Base-by-base conservation (phyloP, 2,329 filamentous ascomycete species). In the Fusarium pseudocircinatum region DNA sequence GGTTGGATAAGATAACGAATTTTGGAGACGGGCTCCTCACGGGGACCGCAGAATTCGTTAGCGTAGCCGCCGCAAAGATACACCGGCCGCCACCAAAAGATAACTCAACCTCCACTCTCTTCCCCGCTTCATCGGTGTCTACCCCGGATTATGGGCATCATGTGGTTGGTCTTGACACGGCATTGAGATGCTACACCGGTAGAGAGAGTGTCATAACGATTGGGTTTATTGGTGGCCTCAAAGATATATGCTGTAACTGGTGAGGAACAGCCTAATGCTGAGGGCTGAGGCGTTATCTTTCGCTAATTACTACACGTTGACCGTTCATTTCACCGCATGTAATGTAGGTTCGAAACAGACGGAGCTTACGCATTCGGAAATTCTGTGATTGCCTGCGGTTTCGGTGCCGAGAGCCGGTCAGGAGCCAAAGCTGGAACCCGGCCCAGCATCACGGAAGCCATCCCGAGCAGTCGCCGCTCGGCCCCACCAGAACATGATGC, bases 61-160 rank as follows among this genome's bases (percentile, higher is more conserved):
- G 64, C 64, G 50, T 73, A 72, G 64, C 69, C 69, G 69, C 52
- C 43, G n/a, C 13, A 39, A 22, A 24, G 63, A 50, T 22, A 32
- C 54, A 26, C 34, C 37, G 20, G 26, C 47, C n/a, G 40, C 40
- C 63, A 32, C 40, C 16, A 43, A 28, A 26, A 49, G 26, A 50
- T 30, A 37, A 26, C 34, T 26, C n/a, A n/a, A 30, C 43, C 43
- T 62, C 57, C 49, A 63, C 57, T 20, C 22, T 49, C 16, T 47
- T 62, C 67, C 65, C 67, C 67, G 40, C 67, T 58, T 63, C 65
- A 14, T 37, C 44, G 67, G 65, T 7, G 26, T 37, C 20, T 43
- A 69, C 59, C 65, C 65, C 65, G 67, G 65, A 65, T 53, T 53
- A 15, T 24, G 40, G n/a, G 26, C 14, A 44, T 54, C 66, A 69